A percentile compares a stretch with the other conserved stretches of the same genome.
Evolutionary conservation across 306 rosid genomes (phyloP).

Genomic region (Malus orientalis): DNA sequence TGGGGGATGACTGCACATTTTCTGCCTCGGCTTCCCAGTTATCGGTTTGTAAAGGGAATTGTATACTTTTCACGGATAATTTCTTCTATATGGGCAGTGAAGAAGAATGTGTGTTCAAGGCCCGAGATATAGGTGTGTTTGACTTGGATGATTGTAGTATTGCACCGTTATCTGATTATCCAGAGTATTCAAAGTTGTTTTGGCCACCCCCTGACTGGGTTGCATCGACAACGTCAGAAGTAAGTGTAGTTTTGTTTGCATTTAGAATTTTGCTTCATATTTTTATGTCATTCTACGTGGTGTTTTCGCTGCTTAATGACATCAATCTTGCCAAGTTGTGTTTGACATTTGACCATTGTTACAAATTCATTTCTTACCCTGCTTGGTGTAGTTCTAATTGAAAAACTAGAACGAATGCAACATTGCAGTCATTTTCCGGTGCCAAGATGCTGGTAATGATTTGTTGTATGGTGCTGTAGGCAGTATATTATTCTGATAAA

Average conservation of each 20-base stretch:
- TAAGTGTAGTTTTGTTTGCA: slow-evolving; percentile 10
- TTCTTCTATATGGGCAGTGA: slow-evolving; percentile 12
- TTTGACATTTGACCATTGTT: not conserved
- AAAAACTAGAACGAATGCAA: not conserved
- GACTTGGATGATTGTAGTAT: slow-evolving; percentile 37
- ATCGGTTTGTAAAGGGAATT: slow-evolving; percentile 39
- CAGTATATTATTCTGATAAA: not conserved
- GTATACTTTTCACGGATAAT: slow-evolving; percentile 54
- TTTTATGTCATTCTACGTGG: not conserved
- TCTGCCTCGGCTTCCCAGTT: slow-evolving; percentile 45
- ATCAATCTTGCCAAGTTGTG: not conserved
- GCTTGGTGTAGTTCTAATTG: not conserved
- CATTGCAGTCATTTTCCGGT: not conserved
- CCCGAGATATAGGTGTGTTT: slow-evolving; percentile 44
- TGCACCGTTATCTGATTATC: slow-evolving; percentile 38
- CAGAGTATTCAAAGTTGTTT: slow-evolving; percentile 44
- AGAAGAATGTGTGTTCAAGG: slow-evolving; percentile 30
- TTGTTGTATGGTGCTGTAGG: not conserved
- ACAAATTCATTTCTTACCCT: not conserved
- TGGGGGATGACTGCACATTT: slow-evolving; percentile 71
- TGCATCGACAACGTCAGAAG: slow-evolving; percentile 9
- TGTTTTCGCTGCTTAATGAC: not conserved
- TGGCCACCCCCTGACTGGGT: slow-evolving; percentile 79
- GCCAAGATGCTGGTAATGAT: not conserved
- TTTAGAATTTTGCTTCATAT: slow-evolving; percentile 3